These are phyloP conservation scores for Amanita subjunquillea DNA, from an alignment of 768 basidiomycete species.

Conservation along the genomic window DNA sequence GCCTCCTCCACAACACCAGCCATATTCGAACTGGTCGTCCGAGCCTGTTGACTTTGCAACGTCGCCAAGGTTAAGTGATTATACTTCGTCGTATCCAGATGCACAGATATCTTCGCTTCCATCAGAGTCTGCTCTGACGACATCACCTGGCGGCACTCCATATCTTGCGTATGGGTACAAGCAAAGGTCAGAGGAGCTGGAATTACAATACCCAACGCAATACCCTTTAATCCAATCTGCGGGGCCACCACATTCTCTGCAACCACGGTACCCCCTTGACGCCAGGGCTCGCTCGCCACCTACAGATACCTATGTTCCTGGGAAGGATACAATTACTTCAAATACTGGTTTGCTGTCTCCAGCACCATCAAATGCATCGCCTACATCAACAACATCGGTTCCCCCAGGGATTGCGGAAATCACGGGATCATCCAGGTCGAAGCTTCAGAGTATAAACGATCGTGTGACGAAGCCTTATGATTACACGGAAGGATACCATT, in stretches of 20 bases:
- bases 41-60: slow-evolving; percentile 28
- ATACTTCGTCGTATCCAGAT: slow-evolving; percentile 24
- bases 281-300: slow-evolving; percentile 27
- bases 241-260: slow-evolving; percentile 32
- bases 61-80: slow-evolving; percentile 22
- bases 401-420: slow-evolving; percentile 27
- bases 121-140: slow-evolving; percentile 20
- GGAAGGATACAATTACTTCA: slow-evolving; percentile 19
- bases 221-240: slow-evolving; percentile 18
- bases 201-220: slow-evolving; percentile 27
- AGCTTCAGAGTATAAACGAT: slow-evolving; percentile 51
- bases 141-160: slow-evolving; percentile 26
- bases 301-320: slow-evolving; percentile 18
- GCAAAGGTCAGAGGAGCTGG: slow-evolving; percentile 25
- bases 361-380: slow-evolving; percentile 29
- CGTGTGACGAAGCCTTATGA: slow-evolving; percentile 75
- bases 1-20: slow-evolving; percentile 27
- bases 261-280: slow-evolving; percentile 45
- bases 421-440: slow-evolving; percentile 20
- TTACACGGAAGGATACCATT: slow-evolving; percentile 95
- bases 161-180: slow-evolving; percentile 40
- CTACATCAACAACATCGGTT: slow-evolving; percentile 27
- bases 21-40: slow-evolving; percentile 34
- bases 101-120: slow-evolving; percentile 24
- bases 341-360: slow-evolving; percentile 25